Evolutionary conservation across 192 early-diverging fungal species (phyloP).

Genomic region (Entomortierella parvispora): DNA sequence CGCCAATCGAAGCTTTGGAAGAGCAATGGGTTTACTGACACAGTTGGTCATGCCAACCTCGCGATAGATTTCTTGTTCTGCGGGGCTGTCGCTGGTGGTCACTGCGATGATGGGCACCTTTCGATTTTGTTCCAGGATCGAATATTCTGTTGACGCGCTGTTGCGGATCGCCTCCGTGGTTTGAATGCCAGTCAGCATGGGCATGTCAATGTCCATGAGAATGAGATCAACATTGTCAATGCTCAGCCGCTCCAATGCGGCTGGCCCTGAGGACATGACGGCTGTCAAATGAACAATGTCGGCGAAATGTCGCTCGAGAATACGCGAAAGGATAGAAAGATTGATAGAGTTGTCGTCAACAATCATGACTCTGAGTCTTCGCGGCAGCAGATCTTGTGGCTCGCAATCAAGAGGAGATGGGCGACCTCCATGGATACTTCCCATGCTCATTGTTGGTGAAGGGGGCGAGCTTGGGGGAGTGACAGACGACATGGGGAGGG

Average conservation of each 20-base stretch:
- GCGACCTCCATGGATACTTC: constrained; percentile 22
- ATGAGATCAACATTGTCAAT: constrained; percentile 60
- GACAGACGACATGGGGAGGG: constrained; percentile 14
- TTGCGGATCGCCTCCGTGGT: constrained; percentile 64
- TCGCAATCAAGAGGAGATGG: constrained; percentile 7
- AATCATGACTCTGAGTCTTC: constrained; percentile 56
- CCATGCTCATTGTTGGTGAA: constrained; percentile 38
- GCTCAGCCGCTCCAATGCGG: constrained; percentile 55
- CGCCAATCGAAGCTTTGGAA: constrained; percentile 34
- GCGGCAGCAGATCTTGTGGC: constrained; percentile 11
- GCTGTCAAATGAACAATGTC: constrained; percentile 48
- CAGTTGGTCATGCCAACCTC: constrained; percentile 65
- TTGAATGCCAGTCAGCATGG: constrained; percentile 66
- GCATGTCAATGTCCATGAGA: constrained; percentile 80
- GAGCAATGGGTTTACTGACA: constrained; percentile 60
- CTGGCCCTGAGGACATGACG: constrained; percentile 57
- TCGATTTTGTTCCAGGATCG: constrained; percentile 59
- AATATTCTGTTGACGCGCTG: constrained; percentile 17
- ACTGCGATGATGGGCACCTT: constrained; percentile 71
- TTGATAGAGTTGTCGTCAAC: constrained; percentile 79
- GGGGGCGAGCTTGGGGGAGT: constrained; percentile 42
- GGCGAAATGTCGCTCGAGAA: constrained; percentile 60
- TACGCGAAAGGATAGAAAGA: constrained; percentile 63
- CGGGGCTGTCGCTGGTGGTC: constrained; percentile 64
- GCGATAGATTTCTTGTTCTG: constrained; percentile 57